Evolutionary conservation across 2,329 filamentous ascomycete species (phyloP).

Genomic region (Aureobasidium musti): DNA sequence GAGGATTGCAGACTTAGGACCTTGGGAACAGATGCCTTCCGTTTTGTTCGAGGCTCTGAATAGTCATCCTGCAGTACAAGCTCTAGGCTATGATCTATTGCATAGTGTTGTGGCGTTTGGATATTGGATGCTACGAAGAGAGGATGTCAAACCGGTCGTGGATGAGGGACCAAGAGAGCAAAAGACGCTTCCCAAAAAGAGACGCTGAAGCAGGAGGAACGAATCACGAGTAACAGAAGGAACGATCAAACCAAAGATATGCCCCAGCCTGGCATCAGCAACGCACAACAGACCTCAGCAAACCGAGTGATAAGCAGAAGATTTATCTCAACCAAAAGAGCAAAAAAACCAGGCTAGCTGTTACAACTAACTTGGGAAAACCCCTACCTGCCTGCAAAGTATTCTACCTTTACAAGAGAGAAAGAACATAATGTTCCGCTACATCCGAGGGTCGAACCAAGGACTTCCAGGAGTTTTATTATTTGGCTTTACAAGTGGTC

Average conservation of each 20-base stretch:
- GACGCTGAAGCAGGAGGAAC: background rate
- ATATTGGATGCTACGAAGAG: slow-evolving; percentile 3
- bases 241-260: background rate
- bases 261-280: too few relatives aligned
- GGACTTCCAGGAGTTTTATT: background rate
- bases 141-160: background rate
- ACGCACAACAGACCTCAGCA: background rate
- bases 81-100: slow-evolving; percentile 39
- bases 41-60: slow-evolving; percentile 32
- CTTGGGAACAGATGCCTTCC: slow-evolving; percentile 27
- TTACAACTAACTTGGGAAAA: background rate
- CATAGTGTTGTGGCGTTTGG: slow-evolving; percentile 31
- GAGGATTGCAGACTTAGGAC: background rate
- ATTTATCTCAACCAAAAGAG: background rate
- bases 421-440: background rate
- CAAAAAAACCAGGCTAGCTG: background rate
- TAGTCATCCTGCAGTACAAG: slow-evolving; percentile 39
- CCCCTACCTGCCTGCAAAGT: background rate
- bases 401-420: slow-evolving; percentile 2
- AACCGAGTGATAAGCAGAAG: background rate
- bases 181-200: background rate
- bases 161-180: background rate
- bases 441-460: background rate
- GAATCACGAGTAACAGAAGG: background rate
- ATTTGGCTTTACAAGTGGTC: background rate